A percentile compares a stretch with the other conserved stretches of the same genome.
phyloP scores from a whole-genome alignment of 2,329 filamentous ascomycete species.

The Tolypocladium endophyticum region DNA sequence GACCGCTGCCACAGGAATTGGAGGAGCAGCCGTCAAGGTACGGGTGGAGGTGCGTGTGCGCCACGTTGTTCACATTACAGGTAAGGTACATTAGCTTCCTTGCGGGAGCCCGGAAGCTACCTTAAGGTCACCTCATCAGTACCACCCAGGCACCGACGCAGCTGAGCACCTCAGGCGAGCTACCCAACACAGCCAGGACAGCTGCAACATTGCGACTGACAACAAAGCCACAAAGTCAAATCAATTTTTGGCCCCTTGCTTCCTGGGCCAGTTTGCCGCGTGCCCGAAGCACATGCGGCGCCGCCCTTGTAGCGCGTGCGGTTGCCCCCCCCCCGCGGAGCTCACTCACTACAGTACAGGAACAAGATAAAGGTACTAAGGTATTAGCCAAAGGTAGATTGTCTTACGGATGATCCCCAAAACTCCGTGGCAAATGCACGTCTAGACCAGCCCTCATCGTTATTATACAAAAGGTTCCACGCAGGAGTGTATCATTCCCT shows the following conservation, averaged over 20 bases:
- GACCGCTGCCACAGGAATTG: background rate
- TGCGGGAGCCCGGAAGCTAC: too few species aligned
- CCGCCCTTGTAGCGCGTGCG: background rate
- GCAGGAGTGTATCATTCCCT: background rate
- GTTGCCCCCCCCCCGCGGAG: too few species aligned
- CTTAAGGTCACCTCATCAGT: too few species aligned
- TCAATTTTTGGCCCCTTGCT: too few species aligned
- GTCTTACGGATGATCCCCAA: background rate
- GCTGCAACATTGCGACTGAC: background rate
- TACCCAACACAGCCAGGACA: background rate
- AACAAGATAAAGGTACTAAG: too few species aligned
- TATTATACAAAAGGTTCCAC: background rate
- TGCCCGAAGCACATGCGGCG: too few species aligned
- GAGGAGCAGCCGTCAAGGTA: background rate
- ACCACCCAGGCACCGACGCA: too few species aligned
- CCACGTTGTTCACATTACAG: too few species aligned
- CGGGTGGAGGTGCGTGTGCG: too few species aligned
- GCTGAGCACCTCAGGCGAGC: too few species aligned
- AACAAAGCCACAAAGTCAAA: background rate
- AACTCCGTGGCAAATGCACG: background rate
- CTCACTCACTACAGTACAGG: background rate
- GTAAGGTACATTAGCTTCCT: too few species aligned
- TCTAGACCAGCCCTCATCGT: slow-evolving; percentile 6
- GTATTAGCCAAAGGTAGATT: background rate
- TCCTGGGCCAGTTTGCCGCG: too few species aligned